Evolutionary conservation across 202 grass and related monocot species (phyloP).

Genomic region (Eragrostis tef): DNA sequence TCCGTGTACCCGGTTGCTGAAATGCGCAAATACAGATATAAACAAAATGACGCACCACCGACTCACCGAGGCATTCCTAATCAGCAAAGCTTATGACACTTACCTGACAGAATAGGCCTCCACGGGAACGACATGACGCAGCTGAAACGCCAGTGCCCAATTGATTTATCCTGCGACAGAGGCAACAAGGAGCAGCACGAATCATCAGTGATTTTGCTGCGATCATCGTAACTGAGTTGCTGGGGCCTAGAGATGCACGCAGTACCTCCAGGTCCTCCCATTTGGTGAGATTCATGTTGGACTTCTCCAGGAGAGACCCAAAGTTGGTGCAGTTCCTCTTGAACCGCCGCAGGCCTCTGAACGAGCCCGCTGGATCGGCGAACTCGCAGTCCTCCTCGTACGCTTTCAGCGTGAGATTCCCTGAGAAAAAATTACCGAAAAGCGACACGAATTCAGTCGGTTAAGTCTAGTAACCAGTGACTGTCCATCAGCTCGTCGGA

Average conservation of each 20-base stretch:
- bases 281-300: conserved; percentile 88
- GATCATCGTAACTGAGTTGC: not conserved
- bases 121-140: conserved; percentile 98
- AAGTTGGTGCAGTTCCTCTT: conserved; percentile 94
- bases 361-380: conserved; percentile 84
- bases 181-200: not conserved
- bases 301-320: conserved; percentile 79
- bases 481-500: not conserved
- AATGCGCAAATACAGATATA: not conserved
- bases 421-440: conserved; percentile 27
- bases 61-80: not conserved
- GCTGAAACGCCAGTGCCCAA: conserved; percentile 93
- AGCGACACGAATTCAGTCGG: not conserved
- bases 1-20: conserved; percentile 92
- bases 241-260: not conserved
- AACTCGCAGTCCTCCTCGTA: conserved; percentile 93
- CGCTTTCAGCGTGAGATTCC: conserved; percentile 64
- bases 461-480: not conserved
- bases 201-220: not conserved
- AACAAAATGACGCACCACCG: not conserved
- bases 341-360: conserved; percentile 77
- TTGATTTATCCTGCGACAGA: conserved; percentile 76
- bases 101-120: conserved; percentile 93
- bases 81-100: not conserved
- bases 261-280: conserved; percentile 80